Percentiles rank a stretch among this genome's conserved stretches.
These are phyloP conservation scores for Chimonanthus praecox DNA, from an alignment of 164 flowering plant species.

Conservation along the genomic window DNA sequence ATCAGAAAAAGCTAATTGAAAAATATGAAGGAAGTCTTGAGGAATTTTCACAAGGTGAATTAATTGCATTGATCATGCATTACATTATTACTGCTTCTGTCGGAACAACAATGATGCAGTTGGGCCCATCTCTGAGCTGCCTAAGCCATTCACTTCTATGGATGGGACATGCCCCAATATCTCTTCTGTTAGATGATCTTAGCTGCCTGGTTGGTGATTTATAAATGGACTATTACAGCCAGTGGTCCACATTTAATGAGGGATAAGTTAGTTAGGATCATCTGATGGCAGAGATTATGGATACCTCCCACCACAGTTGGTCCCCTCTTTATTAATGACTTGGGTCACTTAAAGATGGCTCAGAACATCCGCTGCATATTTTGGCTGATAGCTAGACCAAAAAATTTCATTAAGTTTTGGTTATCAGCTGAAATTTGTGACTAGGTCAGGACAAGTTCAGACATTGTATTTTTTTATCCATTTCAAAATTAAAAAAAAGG, in stretches of 20 bases:
- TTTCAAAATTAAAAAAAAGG: too few species aligned
- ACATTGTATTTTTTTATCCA: too few species aligned
- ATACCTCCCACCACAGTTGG: not conserved
- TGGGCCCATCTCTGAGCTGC: not conserved
- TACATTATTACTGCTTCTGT: not conserved
- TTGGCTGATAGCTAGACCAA: too few species aligned
- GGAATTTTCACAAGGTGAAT: conserved; percentile 76
- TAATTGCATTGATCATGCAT: not conserved
- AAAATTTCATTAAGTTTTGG: too few species aligned
- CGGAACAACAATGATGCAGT: not conserved
- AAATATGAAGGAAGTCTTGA: conserved; percentile 79
- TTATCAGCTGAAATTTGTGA: too few species aligned
- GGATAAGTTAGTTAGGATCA: not conserved
- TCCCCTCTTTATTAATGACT: not conserved
- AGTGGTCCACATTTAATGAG: not conserved
- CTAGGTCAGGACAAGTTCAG: too few species aligned
- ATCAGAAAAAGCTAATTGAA: conserved; percentile 62
- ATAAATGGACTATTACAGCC: not conserved
- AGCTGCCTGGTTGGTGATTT: not conserved
- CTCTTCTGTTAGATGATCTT: too few species aligned
- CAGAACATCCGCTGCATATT: too few species aligned
- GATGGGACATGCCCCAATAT: too few species aligned
- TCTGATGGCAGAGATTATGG: not conserved
- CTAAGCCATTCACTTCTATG: not conserved
- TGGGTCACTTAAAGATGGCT: too few species aligned